phyloP scores from a whole-genome alignment of 371 early-diverging fungal species.

The Phascolomyces articulosus region DNA sequence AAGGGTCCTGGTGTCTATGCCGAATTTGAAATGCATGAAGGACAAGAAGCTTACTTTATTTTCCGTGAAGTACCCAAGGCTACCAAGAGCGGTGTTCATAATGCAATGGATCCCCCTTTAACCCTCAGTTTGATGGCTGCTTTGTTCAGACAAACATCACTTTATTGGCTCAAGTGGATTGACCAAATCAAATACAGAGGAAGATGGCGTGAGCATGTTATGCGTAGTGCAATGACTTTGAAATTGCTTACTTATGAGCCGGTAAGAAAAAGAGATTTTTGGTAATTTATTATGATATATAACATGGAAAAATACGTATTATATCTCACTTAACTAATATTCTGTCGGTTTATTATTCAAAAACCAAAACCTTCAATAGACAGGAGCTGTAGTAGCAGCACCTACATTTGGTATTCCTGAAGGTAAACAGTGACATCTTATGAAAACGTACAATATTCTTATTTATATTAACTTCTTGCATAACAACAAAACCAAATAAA shows the following conservation, averaged over 20 bases:
- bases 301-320: not conserved
- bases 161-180: slow-evolving; percentile 79
- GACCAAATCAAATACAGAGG: slow-evolving; percentile 63
- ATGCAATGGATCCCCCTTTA: slow-evolving; percentile 56
- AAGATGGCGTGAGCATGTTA: slow-evolving; percentile 77
- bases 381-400: slow-evolving; percentile 84
- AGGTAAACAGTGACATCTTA: slow-evolving; percentile 27
- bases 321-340: too few relatives aligned
- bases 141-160: slow-evolving; percentile 64
- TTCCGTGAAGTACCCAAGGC: slow-evolving; percentile 59
- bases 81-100: slow-evolving; percentile 11
- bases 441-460: too few relatives aligned
- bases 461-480: too few relatives aligned
- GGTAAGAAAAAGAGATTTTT: slow-evolving; percentile 22
- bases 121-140: slow-evolving; percentile 53
- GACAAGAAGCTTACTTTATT: slow-evolving; percentile 68
- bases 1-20: slow-evolving; percentile 65
- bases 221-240: slow-evolving; percentile 74
- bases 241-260: slow-evolving; percentile 84
- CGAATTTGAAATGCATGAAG: slow-evolving; percentile 63
- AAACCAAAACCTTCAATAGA: slow-evolving; percentile 29
- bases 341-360: not conserved
- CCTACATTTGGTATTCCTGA: slow-evolving; percentile 87
- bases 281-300: too few relatives aligned
- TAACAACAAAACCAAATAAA: too few relatives aligned